Evolutionary conservation across 805 yeast species (phyloP).

Genomic region (Tetrapisispora nanseiensis): DNA sequence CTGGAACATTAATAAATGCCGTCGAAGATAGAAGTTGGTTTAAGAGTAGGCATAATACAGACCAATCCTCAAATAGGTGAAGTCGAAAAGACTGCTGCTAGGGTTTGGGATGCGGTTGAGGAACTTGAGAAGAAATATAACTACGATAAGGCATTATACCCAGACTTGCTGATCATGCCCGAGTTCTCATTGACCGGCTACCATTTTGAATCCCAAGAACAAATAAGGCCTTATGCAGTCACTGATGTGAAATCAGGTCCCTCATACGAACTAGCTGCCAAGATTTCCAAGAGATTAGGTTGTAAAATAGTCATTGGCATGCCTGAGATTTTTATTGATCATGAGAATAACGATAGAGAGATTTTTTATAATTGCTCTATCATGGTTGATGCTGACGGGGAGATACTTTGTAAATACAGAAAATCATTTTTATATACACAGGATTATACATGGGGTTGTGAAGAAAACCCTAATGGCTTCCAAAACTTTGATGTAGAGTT

Average conservation of each 20-base stretch:
- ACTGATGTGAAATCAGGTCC: conserved; percentile 33
- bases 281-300: conserved; percentile 37
- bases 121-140: conserved; percentile 2
- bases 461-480: conserved; percentile 57
- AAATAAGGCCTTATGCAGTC: conserved; percentile 50
- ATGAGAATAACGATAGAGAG: conserved; percentile 4
- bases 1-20: not conserved
- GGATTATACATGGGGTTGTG: conserved; percentile 73
- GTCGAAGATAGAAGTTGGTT: conserved; percentile 1
- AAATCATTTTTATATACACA: conserved; percentile 70
- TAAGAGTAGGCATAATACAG: conserved; percentile 59
- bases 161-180: conserved; percentile 70
- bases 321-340: conserved; percentile 43
- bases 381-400: conserved; percentile 51
- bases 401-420: conserved; percentile 53
- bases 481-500: conserved; percentile 37
- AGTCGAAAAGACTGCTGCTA: conserved; percentile 41
- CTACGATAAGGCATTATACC: conserved; percentile 17
- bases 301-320: conserved; percentile 76
- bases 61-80: conserved; percentile 56
- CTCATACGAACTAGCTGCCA: conserved; percentile 46
- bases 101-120: conserved; percentile 34
- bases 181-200: conserved; percentile 83
- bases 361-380: conserved; percentile 61
- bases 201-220: conserved; percentile 42